Evolutionary conservation across 1,284 basidiomycete genomes (phyloP), one percentile per base, ranked within the genome.

Genomic region (Naganishia albida): DNA sequence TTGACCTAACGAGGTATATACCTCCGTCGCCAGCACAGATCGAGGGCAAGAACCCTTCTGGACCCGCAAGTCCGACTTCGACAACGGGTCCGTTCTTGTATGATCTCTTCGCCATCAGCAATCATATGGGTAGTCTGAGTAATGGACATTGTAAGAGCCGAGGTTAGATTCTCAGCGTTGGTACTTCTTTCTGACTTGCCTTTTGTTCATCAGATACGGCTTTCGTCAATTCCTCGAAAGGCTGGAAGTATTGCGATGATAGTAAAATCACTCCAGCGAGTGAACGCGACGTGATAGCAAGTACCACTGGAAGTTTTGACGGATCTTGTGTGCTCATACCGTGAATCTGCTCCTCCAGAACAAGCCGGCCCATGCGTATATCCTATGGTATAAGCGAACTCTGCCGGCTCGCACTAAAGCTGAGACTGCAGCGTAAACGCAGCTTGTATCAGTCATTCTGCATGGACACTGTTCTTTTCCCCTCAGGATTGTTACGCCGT

Each of bases 1-100:
- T 99, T 42, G 95, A 99, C 74, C 80, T 99, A 52, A 95, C 93
- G 26, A 86, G 88, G 73, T 95, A 92, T 77, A 88, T 99, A 84
- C 95, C 95, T 1, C 83, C 85, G 6, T 85, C 88, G 2, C 78
- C 88, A n/a, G 85, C 88, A 3, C 84, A 86, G 28, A 86, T 87
- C 52, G 80, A 81, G 50, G 57, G 57, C 34, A 60, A 60, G 83
- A 83, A 70, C 54, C 82, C 16, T 72, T 77, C 10, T 42, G 72
- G 74, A 49, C 53, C 75, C 63, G 86, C 88, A 38, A 91, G 93
- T 75, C 90, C 92, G 3, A 83, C 90, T 30, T 83, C 84, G 26
- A 92, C 93, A 77, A 74, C 86, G 10, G 90, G 90, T 38, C 91
- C 92, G 12, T 95, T 91, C 77, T 84, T 80, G 70, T 95, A 94